Base-by-base conservation (phyloP, 1,139 yeast species). In the Eremothecium coryli region DNA sequence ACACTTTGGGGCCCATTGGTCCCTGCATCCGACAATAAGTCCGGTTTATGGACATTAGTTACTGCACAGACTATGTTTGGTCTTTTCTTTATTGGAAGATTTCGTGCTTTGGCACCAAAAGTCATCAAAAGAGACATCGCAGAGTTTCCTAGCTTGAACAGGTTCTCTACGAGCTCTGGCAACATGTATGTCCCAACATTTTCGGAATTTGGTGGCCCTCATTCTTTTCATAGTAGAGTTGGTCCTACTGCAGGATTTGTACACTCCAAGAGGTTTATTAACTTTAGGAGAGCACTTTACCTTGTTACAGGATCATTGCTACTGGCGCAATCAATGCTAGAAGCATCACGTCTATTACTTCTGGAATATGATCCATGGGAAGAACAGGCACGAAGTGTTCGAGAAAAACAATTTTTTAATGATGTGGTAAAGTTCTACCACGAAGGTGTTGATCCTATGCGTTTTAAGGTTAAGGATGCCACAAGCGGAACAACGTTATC, bases 361-460 rank as follows among this genome's bases (percentile, higher is more conserved):
- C 70, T 57, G 23, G 54, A 76, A 2, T 69, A 70, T 49, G 82
- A 76, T 46, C 82, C 82, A 2, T 76, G 82, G 81, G 62, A 52
- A 32, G 79, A 73, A 30, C 82, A 76, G 48, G 77, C 80, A 2
- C 60, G 52, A 35, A 52, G 51, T 14, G 56, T 49, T 2, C 51
- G 61, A 25, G 59, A 56, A 22, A 56, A 57, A 37, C 52, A 54
- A 32, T 53, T 57, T 27, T 57, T 52, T 36, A 56, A 56, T 37
- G 58, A 57, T 37, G 53, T 56, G 7, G 42, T 52, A 6, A 44
- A 47, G 29, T 57, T 43, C 28, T 57, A 55, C 38, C 56, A 56
- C 37, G 58, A 56, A 31, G 58, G 56, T 4, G 46, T 56, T 15
- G 60, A 57, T 33, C 54, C 60, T 4, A 48, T 52, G 3, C 53